These are phyloP conservation scores for Dichomitus squalens DNA, from an alignment of 1,284 basidiomycete genomes.

Conservation along the genomic window DNA sequence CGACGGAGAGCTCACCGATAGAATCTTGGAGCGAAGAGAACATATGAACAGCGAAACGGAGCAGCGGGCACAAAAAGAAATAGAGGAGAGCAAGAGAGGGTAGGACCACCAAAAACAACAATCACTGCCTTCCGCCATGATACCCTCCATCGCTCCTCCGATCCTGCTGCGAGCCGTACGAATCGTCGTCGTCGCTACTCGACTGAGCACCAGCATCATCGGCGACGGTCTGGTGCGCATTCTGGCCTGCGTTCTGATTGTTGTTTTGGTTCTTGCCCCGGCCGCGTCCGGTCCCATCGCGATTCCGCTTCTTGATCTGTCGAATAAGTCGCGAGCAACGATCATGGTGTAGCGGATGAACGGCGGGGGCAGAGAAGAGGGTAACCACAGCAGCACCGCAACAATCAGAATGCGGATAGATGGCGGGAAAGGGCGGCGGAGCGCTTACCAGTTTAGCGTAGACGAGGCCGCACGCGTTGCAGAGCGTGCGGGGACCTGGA, in stretches of 20 bases:
- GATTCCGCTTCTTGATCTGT: conserved; percentile 42
- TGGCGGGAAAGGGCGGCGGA: conserved; percentile 20
- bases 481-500: conserved; percentile 70
- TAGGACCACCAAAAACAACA: background rate
- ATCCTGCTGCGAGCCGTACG: conserved; percentile 38
- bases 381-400: background rate
- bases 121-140: conserved; percentile 16
- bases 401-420: background rate
- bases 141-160: conserved; percentile 34
- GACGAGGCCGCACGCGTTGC: conserved; percentile 79
- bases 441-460: conserved; percentile 70
- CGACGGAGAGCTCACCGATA: background rate
- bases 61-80: conserved; percentile 5
- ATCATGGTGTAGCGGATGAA: background rate
- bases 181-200: conserved; percentile 39
- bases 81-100: background rate
- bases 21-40: conserved; percentile 1
- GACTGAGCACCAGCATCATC: conserved; percentile 32
- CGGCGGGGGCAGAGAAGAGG: background rate
- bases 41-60: conserved; percentile 2
- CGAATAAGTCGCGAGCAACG: background rate
- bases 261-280: conserved; percentile 13
- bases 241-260: conserved; percentile 15
- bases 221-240: conserved; percentile 4
- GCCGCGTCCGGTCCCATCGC: conserved; percentile 33